phyloP scores from a whole-genome alignment of 495 filamentous ascomycete genomes.

The Lasiosphaeria ovina region DNA sequence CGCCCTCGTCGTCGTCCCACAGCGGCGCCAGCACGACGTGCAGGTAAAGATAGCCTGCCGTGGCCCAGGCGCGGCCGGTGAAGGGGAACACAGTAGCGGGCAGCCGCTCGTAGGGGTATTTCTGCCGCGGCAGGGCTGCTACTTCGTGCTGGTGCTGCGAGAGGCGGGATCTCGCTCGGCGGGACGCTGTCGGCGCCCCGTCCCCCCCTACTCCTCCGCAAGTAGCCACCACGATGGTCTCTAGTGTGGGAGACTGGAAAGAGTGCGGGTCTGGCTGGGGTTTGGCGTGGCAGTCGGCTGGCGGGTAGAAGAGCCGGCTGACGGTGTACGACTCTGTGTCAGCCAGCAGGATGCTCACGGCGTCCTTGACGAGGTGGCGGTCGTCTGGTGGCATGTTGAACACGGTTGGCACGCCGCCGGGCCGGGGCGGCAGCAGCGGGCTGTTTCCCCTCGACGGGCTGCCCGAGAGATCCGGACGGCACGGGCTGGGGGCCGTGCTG shows the following conservation, averaged over 20 bases:
- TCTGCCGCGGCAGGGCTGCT: neutral
- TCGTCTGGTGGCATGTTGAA: neutral
- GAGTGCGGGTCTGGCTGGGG: neutral
- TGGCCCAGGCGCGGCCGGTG: conserved; percentile 25
- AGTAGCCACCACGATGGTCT: neutral
- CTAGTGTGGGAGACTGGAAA: neutral
- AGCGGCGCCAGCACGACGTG: conserved; percentile 19
- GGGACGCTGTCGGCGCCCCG: too few species aligned
- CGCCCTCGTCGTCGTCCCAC: neutral
- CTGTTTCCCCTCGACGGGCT: neutral
- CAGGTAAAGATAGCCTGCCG: conserved; percentile 25
- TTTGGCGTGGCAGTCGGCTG: neutral
- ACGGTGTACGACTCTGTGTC: conserved; percentile 23
- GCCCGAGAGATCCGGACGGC: neutral
- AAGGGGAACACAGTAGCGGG: conserved; percentile 14
- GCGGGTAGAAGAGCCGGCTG: conserved; percentile 23
- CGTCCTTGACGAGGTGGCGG: conserved; percentile 4
- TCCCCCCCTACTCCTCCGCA: too few species aligned
- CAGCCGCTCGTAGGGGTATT: conserved; percentile 7
- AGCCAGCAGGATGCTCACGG: conserved; percentile 8
- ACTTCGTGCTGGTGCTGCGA: neutral
- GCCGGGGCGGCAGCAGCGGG: neutral
- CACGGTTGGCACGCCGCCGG: too few species aligned
- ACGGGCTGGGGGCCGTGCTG: neutral
- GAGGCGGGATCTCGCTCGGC: too few species aligned